Evolutionary conservation across 2,329 filamentous ascomycete genomes (phyloP), one percentile per base, ranked within the genome.

Genomic region (Blastomyces percursus): DNA sequence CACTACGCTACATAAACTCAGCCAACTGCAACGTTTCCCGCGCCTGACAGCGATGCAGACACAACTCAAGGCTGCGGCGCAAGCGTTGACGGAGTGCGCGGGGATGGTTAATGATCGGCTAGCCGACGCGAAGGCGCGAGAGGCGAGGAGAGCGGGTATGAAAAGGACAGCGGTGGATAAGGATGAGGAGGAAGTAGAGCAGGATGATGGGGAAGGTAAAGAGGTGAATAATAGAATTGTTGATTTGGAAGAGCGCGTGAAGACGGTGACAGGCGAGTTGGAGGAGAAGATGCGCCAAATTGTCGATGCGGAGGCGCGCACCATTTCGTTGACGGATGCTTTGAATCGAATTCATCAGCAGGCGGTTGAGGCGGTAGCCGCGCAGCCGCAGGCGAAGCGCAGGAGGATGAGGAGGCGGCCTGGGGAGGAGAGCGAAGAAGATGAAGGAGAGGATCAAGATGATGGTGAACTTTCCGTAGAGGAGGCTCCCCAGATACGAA

Each of bases 261-360:
- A 80, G 19, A 71, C 73, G 3, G 74, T 83, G 67, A 87, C 84
- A 1, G 71, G 73, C 35, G 76, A 78, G 59, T 77, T 87, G 69
- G 86, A 89, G 66, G 76, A 80, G 69, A 77, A 76, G 55, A 80
- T 87, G 69, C 79, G 85, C 19, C 75, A 78, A 14, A 72, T 84
- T 58, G 81, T 88, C 63, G 86, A 89, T 72, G 77, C 77, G 9
- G 76, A 80, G 62, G 74, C 79, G 9, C 79, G 76, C 63, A 70
- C 83, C 16, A 71, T 77, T 61, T 69, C 72, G 4, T 69, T 84
- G 54, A 74, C 75, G 38, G 74, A 77, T 14, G 73, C 76, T 1
- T 64, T 86, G 4, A 67, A 70, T 3, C 74, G 75, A 64, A 68
- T 84, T 66, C 74, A 68, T 64, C 71, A 56, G 64, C 79, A 76